Conservation (phyloP, 108 stramenopile genomes). For the Cyclotella baltica region DNA sequence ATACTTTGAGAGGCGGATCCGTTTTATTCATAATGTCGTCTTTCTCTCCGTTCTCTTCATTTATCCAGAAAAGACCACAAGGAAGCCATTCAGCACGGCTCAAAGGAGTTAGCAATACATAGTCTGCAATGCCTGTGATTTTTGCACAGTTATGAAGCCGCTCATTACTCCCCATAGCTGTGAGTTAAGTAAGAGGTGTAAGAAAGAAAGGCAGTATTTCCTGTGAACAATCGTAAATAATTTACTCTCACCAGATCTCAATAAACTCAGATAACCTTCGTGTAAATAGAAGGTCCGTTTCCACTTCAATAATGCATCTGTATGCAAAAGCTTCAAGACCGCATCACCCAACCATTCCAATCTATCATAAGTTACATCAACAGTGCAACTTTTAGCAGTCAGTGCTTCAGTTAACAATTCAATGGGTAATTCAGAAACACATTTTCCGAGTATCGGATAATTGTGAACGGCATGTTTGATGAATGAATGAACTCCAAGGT, state of each 20-base stretch:
- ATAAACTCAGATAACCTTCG: conserved; percentile 63
- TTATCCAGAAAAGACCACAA: conserved; percentile 13
- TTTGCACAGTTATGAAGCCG: conserved; percentile 31
- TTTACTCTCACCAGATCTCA: conserved; percentile 56
- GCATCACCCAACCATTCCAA: conserved; percentile 72
- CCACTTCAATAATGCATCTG: conserved; percentile 58
- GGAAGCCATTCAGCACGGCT: conserved; percentile 60
- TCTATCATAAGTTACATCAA: conserved; percentile 52
- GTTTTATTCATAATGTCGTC: not conserved
- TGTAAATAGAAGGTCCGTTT: conserved; percentile 47
- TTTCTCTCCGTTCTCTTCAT: conserved; percentile 5
- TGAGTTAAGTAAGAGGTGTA: not conserved
- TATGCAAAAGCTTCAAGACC: conserved; percentile 68
- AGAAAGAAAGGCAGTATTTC: not conserved
- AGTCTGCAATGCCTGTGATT: conserved; percentile 43
- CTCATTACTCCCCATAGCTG: conserved; percentile 64
- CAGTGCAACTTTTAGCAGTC: conserved; percentile 53
- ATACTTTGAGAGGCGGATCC: conserved; percentile 27
- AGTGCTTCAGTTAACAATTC: conserved; percentile 29
- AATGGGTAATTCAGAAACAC: conserved; percentile 23
- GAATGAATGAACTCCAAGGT: conserved; percentile 40
- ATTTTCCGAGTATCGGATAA: conserved; percentile 45
- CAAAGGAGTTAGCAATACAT: conserved; percentile 51
- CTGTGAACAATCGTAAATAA: not conserved
- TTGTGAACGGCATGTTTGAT: conserved; percentile 40